phyloP scores from a whole-genome alignment of 73 alveolate genomes.

The Paramecium tetraurelia region DNA sequence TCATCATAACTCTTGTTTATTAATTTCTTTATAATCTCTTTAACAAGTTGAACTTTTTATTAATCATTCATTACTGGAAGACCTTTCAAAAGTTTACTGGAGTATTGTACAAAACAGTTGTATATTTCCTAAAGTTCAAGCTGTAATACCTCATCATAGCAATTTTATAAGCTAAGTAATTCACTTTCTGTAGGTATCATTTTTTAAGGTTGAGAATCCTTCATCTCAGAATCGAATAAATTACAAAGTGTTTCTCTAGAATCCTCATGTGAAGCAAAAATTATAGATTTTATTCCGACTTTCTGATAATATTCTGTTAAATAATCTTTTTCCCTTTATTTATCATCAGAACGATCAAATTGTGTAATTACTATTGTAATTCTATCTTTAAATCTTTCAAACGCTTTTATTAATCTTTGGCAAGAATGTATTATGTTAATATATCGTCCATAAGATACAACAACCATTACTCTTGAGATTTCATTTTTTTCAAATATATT shows the following conservation, averaged over 20 bases:
- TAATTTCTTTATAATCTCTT: too few relatives aligned
- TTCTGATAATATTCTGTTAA: background rate
- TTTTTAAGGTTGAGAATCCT: background rate
- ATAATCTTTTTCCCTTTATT: background rate
- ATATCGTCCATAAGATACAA: background rate
- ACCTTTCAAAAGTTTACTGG: too few relatives aligned
- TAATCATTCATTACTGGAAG: too few relatives aligned
- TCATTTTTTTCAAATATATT: background rate
- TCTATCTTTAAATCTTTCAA: background rate
- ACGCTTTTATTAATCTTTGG: background rate
- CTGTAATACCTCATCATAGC: too few relatives aligned
- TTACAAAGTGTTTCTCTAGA: background rate
- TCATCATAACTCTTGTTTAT: too few relatives aligned
- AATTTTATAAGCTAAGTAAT: too few relatives aligned
- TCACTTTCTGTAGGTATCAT: background rate
- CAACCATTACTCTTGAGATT: background rate
- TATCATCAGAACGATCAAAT: background rate
- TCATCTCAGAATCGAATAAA: background rate
- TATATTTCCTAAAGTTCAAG: too few relatives aligned
- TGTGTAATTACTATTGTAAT: background rate
- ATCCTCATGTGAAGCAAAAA: background rate
- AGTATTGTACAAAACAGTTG: too few relatives aligned
- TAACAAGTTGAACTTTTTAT: too few relatives aligned
- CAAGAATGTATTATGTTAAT: too few relatives aligned
- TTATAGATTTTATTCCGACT: background rate